phyloP scores from a whole-genome alignment of 176 grass and related monocot species.

The Hsuehochloa calcarea region DNA sequence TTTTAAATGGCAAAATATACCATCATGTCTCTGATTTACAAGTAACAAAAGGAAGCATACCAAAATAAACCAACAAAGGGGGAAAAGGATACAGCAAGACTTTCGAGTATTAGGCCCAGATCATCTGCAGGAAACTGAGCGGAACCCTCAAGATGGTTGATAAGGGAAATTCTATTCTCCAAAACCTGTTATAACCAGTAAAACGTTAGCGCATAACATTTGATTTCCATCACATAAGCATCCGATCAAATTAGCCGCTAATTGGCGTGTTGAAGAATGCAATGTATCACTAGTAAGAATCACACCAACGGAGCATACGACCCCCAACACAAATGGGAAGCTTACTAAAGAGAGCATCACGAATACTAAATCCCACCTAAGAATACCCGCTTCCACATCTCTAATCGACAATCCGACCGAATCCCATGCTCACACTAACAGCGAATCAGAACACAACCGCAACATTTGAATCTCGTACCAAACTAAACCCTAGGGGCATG shows the following conservation, averaged over 20 bases:
- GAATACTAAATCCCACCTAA: background rate
- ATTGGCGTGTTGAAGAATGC: background rate
- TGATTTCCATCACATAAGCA: background rate
- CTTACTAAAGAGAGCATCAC: background rate
- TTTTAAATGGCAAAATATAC: background rate
- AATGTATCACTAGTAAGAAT: background rate
- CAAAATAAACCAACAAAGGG: background rate
- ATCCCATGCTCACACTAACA: background rate
- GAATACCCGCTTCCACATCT: background rate
- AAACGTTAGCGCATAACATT: background rate
- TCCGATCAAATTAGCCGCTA: background rate
- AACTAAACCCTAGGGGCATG: conserved; percentile 21
- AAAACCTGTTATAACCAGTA: conserved; percentile 52
- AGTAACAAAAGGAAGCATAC: background rate
- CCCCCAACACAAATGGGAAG: background rate
- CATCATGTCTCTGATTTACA: background rate
- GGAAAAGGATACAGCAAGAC: conserved; percentile 63
- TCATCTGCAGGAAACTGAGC: conserved; percentile 36
- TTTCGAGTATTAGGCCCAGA: conserved; percentile 48
- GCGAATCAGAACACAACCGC: background rate
- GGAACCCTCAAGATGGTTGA: conserved; percentile 64
- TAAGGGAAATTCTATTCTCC: conserved; percentile 55
- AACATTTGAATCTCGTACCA: background rate
- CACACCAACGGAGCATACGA: background rate
- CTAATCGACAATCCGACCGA: background rate